These are phyloP conservation scores for Pleurotus sapidus DNA, from an alignment of 768 basidiomycete genomes.

Conservation along the genomic window DNA sequence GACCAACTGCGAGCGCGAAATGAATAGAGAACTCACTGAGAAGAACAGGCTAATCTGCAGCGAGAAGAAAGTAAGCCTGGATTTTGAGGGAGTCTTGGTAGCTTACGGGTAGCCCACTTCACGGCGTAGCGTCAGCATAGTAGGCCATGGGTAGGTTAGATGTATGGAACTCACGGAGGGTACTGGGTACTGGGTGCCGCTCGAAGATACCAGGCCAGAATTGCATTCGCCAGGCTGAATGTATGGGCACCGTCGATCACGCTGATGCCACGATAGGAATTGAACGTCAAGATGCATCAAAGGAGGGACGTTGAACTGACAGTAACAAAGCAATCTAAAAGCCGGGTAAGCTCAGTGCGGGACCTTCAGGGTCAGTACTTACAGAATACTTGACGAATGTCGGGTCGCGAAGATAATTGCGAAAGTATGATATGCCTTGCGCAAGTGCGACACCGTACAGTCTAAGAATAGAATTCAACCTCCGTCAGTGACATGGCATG, in stretches of 20 bases:
- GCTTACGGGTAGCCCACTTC: not conserved
- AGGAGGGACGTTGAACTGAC: not conserved
- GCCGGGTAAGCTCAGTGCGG: not conserved
- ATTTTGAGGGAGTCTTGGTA: not conserved
- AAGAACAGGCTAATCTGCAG: not conserved
- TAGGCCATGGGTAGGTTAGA: too few relatives aligned
- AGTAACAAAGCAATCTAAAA: not conserved
- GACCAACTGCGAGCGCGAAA: too few relatives aligned
- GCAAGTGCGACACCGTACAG: not conserved
- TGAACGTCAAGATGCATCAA: not conserved
- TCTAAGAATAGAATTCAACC: not conserved
- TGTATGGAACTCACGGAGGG: not conserved
- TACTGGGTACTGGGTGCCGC: not conserved
- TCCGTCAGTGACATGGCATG: not conserved
- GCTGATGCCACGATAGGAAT: not conserved
- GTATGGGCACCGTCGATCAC: constrained; percentile 1
- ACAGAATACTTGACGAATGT: not conserved
- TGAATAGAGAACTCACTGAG: not conserved
- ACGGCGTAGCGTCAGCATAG: too few relatives aligned
- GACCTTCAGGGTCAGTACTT: not conserved
- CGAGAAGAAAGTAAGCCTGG: not conserved
- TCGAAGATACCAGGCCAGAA: not conserved
- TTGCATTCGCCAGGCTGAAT: not conserved
- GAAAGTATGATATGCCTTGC: not conserved
- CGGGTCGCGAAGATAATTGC: not conserved